Evolutionary conservation across 1,139 yeast genomes (phyloP).

Genomic region (Yamadazyma triangularis): DNA sequence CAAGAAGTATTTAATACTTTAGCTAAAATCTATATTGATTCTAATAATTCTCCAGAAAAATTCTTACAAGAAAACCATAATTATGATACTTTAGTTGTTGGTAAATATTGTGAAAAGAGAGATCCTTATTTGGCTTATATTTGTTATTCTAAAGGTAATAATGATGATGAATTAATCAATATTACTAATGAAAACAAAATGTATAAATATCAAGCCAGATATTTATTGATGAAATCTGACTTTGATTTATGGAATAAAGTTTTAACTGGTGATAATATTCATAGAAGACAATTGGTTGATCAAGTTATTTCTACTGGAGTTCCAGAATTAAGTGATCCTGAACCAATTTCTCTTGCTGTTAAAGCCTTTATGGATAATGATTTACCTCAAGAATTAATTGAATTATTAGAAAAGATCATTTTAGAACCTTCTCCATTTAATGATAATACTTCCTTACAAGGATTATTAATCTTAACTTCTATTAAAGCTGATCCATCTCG

Average conservation of each 20-base stretch:
- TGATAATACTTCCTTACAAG: conserved; percentile 93
- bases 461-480: conserved; percentile 86
- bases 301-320: conserved; percentile 95
- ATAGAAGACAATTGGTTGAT: conserved; percentile 87
- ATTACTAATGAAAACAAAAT: conserved; percentile 95
- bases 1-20: conserved; percentile 90
- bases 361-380: conserved; percentile 97
- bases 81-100: conserved; percentile 90
- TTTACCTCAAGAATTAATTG: conserved; percentile 87
- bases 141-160: conserved; percentile 92
- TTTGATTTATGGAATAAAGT: conserved; percentile 78
- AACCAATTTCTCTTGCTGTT: conserved; percentile 92
- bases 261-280: conserved; percentile 67
- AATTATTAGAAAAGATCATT: conserved; percentile 89
- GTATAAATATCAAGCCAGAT: conserved; percentile 98
- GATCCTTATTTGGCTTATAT: conserved; percentile 97
- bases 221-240: conserved; percentile 82
- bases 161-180: conserved; percentile 81
- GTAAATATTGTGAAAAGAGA: conserved; percentile 98
- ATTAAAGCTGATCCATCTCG: conserved; percentile 90
- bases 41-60: conserved; percentile 95
- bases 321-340: conserved; percentile 93
- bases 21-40: conserved; percentile 96
- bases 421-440: conserved; percentile 96
- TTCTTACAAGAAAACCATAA: conserved; percentile 86